Evolutionary conservation across 176 grass and related monocot species (phyloP).

Genomic region (Chloris gayana): DNA sequence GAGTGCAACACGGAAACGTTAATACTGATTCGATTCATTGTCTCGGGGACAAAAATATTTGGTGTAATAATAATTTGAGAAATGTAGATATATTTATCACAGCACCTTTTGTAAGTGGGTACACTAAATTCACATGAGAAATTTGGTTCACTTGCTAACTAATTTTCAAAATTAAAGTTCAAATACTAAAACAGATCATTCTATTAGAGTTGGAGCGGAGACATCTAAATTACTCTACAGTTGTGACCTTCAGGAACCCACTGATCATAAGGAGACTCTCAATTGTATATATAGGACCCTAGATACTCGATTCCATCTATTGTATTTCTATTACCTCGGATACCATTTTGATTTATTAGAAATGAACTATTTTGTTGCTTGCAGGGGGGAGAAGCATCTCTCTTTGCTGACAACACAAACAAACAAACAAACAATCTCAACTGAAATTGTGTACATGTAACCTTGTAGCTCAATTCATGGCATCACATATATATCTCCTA

Average conservation of each 20-base stretch:
- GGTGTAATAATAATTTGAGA: neutral
- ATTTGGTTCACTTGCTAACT: too few relatives aligned
- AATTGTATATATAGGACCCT: neutral
- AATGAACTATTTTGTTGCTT: neutral
- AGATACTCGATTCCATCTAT: neutral
- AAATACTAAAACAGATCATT: too few relatives aligned
- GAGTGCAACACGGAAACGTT: too few relatives aligned
- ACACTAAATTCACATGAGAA: neutral
- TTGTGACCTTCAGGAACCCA: too few relatives aligned
- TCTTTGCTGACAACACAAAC: neutral
- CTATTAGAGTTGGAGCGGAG: too few relatives aligned
- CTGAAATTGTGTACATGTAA: conserved; percentile 3
- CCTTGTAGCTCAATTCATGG: neutral
- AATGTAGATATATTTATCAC: neutral
- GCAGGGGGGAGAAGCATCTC: neutral
- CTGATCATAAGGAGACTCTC: neutral
- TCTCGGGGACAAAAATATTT: neutral
- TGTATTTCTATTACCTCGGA: neutral
- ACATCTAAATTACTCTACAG: neutral
- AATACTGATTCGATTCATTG: neutral
- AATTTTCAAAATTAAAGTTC: too few relatives aligned
- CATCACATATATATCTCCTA: conserved; percentile 11
- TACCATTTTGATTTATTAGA: neutral
- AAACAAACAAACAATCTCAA: conserved; percentile 23
- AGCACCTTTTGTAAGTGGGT: neutral